These are phyloP conservation scores for Apophysomyces sp. DNA, from an alignment of 371 early-diverging fungal genomes.

Conservation along the genomic window DNA sequence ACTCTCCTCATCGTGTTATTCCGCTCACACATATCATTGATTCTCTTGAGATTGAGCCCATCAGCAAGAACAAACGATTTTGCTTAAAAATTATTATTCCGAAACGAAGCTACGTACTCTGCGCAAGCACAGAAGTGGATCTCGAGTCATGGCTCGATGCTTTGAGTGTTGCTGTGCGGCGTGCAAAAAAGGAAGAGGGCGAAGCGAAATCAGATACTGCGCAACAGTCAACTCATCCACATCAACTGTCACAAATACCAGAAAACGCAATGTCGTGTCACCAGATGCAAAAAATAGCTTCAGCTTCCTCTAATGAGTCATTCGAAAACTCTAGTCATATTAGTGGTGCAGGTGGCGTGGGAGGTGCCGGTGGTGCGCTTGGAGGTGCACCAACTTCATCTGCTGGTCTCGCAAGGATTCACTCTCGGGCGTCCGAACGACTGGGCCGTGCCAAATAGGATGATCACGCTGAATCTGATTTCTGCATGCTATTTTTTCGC, in stretches of 20 bases:
- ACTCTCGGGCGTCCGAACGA: slow-evolving; percentile 1
- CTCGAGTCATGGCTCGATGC: slow-evolving; percentile 70
- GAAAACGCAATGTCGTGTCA: slow-evolving; percentile 8
- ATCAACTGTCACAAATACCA: slow-evolving; percentile 21
- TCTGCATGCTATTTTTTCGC: neutral
- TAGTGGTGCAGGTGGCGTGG: slow-evolving; percentile 40
- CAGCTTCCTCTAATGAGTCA: slow-evolving; percentile 25
- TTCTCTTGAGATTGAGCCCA: slow-evolving; percentile 71
- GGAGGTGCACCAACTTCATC: slow-evolving; percentile 17
- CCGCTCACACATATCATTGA: slow-evolving; percentile 71
- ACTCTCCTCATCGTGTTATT: slow-evolving; percentile 71
- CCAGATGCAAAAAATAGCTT: neutral
- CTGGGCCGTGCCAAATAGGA: neutral
- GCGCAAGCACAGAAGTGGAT: slow-evolving; percentile 61
- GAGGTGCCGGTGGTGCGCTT: slow-evolving; percentile 29
- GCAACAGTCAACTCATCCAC: slow-evolving; percentile 4
- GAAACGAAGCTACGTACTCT: slow-evolving; percentile 70
- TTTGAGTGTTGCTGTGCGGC: slow-evolving; percentile 53
- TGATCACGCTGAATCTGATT: neutral
- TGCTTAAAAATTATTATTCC: slow-evolving; percentile 80
- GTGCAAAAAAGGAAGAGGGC: slow-evolving; percentile 41
- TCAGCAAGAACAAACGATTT: slow-evolving; percentile 54
- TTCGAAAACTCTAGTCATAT: slow-evolving; percentile 48
- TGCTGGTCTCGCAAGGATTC: neutral
- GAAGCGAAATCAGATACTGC: slow-evolving; percentile 1